Base-by-base conservation (phyloP, 805 yeast genomes). In the Wickerhamomyces rabaulensis region DNA sequence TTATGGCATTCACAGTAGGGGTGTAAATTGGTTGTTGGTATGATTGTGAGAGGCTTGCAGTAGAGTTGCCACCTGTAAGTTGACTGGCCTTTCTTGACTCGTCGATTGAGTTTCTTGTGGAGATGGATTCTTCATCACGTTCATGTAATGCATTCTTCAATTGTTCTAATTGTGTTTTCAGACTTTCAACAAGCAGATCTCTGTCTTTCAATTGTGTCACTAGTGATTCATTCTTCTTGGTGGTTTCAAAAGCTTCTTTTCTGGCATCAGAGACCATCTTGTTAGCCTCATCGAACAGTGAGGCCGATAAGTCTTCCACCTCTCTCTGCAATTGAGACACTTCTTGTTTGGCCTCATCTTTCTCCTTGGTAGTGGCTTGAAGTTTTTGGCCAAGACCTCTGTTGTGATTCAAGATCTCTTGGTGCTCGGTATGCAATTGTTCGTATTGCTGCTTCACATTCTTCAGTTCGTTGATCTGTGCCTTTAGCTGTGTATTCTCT, bases 211-310 rank as follows among this genome's bases (percentile, higher is more conserved):
- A 60, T n/a, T 75, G 76, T 6, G 68, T 70, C 1, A 68, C 55
- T 41, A 86, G 61, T 52, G 75, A 80, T 29, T 74, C 67, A 55
- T 85, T 85, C 53, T 81, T 79, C 42, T 77, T 64, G 54, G 82
- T 80, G 50, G 71, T 71, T 29, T 78, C 79, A 58, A 82, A 74
- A 6, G 82, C 76, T 47, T 83, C 85, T 44, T 79, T 73, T 49
- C 87, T 78, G 0, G 95, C 96, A 51, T 82, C 79, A 42, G 84
- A 79, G 7, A 88, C 96, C 87, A 87, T 87, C 42, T 76, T 74
- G 60, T 88, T 88, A 13, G 96, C 96, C 60, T 89, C 94, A 51
- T 79, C 84, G 60, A 88, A 88, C 27, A 88, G 66, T 1, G 90
- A 79, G 1, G 83, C 87, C 1, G 90, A 79, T 41, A 88, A 66